Conservation (phyloP, 257 asterid genomes). For the Solanum medicagineum region DNA sequence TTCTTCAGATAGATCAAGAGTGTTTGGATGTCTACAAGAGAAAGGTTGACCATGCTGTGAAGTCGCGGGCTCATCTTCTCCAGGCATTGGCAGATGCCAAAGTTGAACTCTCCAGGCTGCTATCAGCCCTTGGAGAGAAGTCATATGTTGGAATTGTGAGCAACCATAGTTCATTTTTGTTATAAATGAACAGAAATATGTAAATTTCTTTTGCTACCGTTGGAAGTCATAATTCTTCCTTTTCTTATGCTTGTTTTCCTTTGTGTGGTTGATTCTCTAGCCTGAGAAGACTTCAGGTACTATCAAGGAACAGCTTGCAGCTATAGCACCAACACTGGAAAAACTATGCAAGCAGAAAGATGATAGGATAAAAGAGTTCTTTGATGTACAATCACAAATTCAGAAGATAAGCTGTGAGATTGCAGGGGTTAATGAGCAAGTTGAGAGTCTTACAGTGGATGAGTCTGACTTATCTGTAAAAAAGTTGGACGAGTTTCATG, state of each 20-base stretch:
- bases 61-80: constrained; percentile 69
- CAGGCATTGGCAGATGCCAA: constrained; percentile 85
- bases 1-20: constrained; percentile 83
- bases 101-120: constrained; percentile 79
- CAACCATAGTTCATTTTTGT: neutral
- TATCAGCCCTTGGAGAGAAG: constrained; percentile 79
- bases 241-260: neutral
- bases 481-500: constrained; percentile 68
- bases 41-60: constrained; percentile 88
- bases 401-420: constrained; percentile 74
- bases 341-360: constrained; percentile 80
- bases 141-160: constrained; percentile 66
- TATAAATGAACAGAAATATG: neutral
- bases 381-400: constrained; percentile 86
- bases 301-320: constrained; percentile 91
- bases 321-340: constrained; percentile 81
- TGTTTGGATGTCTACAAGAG: constrained; percentile 90
- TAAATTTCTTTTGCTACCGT: neutral
- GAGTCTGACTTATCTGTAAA: constrained; percentile 79
- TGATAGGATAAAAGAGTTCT: constrained; percentile 69
- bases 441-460: constrained; percentile 53
- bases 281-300: constrained; percentile 93
- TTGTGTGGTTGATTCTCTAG: constrained; percentile 21
- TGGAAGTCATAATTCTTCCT: neutral
- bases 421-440: constrained; percentile 55